phyloP scores from a whole-genome alignment of 257 asterid genomes.

The Jaltomata sinuosa region DNA sequence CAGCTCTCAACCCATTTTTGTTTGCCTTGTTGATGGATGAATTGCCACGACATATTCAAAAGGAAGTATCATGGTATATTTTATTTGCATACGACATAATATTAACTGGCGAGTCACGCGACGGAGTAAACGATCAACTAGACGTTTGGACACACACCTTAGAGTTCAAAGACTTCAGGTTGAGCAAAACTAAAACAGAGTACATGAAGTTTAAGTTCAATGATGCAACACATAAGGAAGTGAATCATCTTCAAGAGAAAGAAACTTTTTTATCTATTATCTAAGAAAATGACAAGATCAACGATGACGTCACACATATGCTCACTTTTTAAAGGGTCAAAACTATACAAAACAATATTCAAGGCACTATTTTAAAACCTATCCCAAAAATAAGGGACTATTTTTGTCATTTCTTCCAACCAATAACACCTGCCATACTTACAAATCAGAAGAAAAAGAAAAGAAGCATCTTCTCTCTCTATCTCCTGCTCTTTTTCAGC shows the following conservation, averaged over 20 bases:
- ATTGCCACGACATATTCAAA: background rate
- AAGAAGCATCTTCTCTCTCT: constrained; percentile 15
- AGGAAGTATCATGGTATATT: fast-evolving
- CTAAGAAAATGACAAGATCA: background rate
- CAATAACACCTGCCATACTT: constrained; percentile 27
- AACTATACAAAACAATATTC: background rate
- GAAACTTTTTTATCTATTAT: too few relatives aligned
- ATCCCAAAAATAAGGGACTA: background rate
- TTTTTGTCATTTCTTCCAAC: background rate
- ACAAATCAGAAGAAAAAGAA: constrained; percentile 16
- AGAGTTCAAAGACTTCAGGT: background rate
- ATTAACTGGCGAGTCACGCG: background rate
- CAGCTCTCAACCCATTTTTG: background rate
- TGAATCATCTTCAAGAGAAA: background rate
- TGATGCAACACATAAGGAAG: background rate
- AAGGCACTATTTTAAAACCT: background rate
- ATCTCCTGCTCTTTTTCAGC: constrained; percentile 28
- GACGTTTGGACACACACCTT: background rate
- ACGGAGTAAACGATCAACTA: fast-evolving
- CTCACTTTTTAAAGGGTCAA: background rate
- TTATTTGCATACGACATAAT: background rate
- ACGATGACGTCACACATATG: background rate
- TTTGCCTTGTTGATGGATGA: background rate
- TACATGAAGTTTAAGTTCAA: background rate
- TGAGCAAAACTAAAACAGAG: background rate